Evolutionary conservation across 371 early-diverging fungal genomes (phyloP), one percentile per base, ranked within the genome.

Genomic region (Syncephalis fuscata): DNA sequence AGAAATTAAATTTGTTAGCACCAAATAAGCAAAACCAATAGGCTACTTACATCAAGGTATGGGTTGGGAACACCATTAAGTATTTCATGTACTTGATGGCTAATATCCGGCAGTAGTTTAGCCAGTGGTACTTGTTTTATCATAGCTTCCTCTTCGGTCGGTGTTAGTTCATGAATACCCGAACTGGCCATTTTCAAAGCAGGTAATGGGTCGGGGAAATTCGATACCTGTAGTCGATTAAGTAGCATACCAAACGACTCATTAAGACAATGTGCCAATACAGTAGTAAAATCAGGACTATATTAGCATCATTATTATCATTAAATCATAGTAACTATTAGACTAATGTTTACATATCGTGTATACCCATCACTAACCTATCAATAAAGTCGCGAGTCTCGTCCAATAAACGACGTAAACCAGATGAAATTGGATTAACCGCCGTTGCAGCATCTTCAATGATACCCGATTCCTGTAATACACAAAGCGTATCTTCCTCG

Each of bases 321-420:
- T n/a, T n/a, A n/a, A n/a, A n/a, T n/a, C n/a, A n/a, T 17, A 14
- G 36, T 14, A 11, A 45, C 22, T 44, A 20, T 19, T 17, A 48
- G 23, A 23, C 39, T 26, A 14, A 20, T 20, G 32, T 17, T 46
- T 15, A 37, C 14, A 19, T 5, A 15, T 44, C 19, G 5, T n/a
- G n/a, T n/a, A 17, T 9, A 27, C 20, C 4, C 25, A 27, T 20
- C 22, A 36, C 48, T 43, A 65, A 78, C 78, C 80, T 71, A 39
- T 86, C 83, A 38, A 86, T 65, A 49, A 78, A 82, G 52, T 88
- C 89, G 25, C 76, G 72, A 0, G 85, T 81, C 57, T 88, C 89
- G 61, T 88, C 78, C 46, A 88, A 55, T 40, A 86, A 63, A 43
- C 53, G 65, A 32, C 70, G 65, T 32, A 86, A 64, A 21, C 67